Evolutionary conservation across 2,329 filamentous ascomycete species (phyloP).

Genomic region (Fusarium buharicum): DNA sequence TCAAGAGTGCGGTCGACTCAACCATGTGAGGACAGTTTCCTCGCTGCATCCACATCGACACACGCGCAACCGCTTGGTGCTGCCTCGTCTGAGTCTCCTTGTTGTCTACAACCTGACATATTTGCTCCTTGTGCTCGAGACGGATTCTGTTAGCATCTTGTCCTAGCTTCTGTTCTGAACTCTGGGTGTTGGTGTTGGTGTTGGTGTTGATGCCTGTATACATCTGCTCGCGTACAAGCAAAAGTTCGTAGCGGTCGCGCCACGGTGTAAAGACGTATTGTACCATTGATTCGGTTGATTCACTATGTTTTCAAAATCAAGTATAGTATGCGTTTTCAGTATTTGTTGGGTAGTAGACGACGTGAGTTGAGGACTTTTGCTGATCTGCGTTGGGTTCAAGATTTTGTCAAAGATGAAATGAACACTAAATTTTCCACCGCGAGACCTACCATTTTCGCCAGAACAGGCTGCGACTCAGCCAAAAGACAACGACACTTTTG

Average conservation of each 20-base stretch:
- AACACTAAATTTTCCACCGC: slow-evolving; percentile 13
- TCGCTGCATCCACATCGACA: slow-evolving; percentile 76
- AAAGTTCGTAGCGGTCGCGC: slow-evolving; percentile 73
- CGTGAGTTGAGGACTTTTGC: not conserved
- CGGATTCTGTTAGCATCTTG: not conserved
- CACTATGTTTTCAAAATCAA: not conserved
- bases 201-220: slow-evolving; percentile 55
- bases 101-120: slow-evolving; percentile 6
- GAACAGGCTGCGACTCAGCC: not conserved
- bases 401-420: slow-evolving; percentile 14
- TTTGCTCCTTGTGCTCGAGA: not conserved
- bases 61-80: slow-evolving; percentile 64
- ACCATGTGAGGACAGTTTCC: slow-evolving; percentile 81
- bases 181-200: not conserved
- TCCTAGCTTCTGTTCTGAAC: slow-evolving; percentile 4
- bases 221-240: slow-evolving; percentile 71
- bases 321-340: no score
- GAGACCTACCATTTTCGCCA: not conserved
- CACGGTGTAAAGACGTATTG: slow-evolving; percentile 80
- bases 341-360: not conserved
- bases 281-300: slow-evolving; percentile 61
- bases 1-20: slow-evolving; percentile 79
- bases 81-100: slow-evolving; percentile 47
- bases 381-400: not conserved
- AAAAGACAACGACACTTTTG: not conserved